Evolutionary conservation across 345 rosid species (phyloP), one percentile per base, ranked within the genome.

Genomic region (Boechera stricta): DNA sequence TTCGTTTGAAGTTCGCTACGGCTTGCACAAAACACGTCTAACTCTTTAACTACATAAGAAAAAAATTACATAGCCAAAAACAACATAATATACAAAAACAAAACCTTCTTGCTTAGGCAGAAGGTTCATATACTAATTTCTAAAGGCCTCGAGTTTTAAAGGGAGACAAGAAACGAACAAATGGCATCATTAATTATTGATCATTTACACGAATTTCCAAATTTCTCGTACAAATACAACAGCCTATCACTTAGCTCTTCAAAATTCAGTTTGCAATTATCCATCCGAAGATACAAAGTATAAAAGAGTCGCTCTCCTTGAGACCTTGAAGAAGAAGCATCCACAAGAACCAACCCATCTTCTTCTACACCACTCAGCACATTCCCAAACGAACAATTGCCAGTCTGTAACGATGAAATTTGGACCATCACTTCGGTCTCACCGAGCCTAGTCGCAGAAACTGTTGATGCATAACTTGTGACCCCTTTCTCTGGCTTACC

Each of bases 251-350:
- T 28, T 44, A 79, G 53, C 13, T 73, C 78, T 45, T 73, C 74
- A 2, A 15, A 32, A 48, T 59, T 67, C 42, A 73, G 10, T 7
- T 79, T 67, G 47, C 41, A 53, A 36, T 53, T 42, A 42, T 52
- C 31, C 65, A 87, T 90, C 78, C 84, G 84, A 72, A 91, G 58
- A 64, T 84, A 88, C 36, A 90, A 72, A 71, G 76, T 86, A 64
- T 85, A 82, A 81, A 91, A 87, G 45, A 84, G 73, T 72, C 79
- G 83, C 60, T 78, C 91, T 33, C 77, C 85, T 55, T 53, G 82
- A 49, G 89, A 86, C 67, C 79, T 74, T 63, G 89, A 87, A 44
- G 89, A 90, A 51, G 94, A 90, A 68, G 88, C 84, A 68, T 84
- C 87, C 12, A 84, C 29, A 4, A 87, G 81, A 55, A 72, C 60